phyloP scores from a whole-genome alignment of 495 filamentous ascomycete genomes.

The Xylaria bambusicola region DNA sequence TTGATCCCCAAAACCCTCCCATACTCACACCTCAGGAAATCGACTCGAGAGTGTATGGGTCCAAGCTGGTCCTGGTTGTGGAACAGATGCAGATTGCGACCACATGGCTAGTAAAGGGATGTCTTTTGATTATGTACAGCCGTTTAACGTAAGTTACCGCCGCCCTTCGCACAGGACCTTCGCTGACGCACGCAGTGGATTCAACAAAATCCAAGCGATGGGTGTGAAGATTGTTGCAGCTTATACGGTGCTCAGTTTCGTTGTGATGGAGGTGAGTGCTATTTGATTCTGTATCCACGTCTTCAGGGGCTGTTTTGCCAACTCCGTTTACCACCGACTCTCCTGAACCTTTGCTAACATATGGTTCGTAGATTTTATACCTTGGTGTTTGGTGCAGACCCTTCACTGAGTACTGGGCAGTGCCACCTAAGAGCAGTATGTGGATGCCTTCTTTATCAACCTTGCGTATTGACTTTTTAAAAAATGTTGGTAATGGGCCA shows the following conservation, averaged over 20 bases:
- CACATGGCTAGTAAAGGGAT: constrained; percentile 58
- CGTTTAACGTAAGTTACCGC: constrained; percentile 49
- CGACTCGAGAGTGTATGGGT: constrained; percentile 49
- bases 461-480: no score
- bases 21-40: constrained; percentile 51
- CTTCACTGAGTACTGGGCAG: constrained; percentile 63
- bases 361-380: constrained; percentile 47
- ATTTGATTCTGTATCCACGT: no score
- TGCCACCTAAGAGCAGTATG: constrained; percentile 41
- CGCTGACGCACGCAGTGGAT: constrained; percentile 17
- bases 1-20: constrained; percentile 54
- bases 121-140: constrained; percentile 55
- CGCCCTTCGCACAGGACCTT: background rate
- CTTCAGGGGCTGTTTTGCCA: no score
- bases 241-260: constrained; percentile 57
- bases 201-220: constrained; percentile 45
- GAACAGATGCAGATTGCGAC: constrained; percentile 45
- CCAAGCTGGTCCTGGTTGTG: constrained; percentile 55
- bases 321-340: no score
- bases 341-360: background rate
- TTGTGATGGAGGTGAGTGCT: constrained; percentile 51
- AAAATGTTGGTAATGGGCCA: no score
- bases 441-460: background rate
- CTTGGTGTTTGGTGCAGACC: constrained; percentile 66
- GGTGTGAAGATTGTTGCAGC: constrained; percentile 55